Base-by-base conservation (phyloP, 2,329 filamentous ascomycete genomes). In the Polychaeton citri region DNA sequence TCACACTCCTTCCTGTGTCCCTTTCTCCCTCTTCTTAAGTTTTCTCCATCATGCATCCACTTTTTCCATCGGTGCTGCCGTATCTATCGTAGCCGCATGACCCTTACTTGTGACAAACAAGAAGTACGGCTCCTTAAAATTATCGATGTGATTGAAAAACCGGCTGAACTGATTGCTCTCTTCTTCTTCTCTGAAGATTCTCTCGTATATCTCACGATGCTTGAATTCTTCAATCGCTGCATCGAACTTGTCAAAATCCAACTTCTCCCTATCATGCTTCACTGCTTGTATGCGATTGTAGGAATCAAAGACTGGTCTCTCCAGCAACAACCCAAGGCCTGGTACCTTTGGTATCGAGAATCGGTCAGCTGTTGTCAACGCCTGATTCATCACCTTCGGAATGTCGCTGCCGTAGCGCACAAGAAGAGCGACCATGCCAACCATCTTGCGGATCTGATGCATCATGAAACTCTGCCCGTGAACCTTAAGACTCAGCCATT, bases 391-490 rank as follows among this genome's bases (percentile, higher is more conserved):
- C 19, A 81, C 74, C 8, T 72, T 64, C 3, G 77, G 66, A 3
- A 81, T 69, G 17, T 50, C 42, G n/a, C 79, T 79, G 34, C 85
- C 90, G 57, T 82, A 92, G 24, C 90, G 79, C 5, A 92, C 80
- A 5, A 88, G 68, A 41, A 98, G 68, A 21, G 84, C 76, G 6
- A 77, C 84, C 80, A 98, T 86, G 38, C 83, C 85, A 12, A 98
- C 84, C 90, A 98, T 96, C 63, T 96, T 98, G 52, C 90, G 80
- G 60, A 98, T 98, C 64, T 98, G 90, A 61, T 98, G 90, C 90
- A 98, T 98, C 90, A 98, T 98, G 70, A 98, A 98, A 53, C 81
- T 88, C 61, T 98, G 90, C 0, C 90, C 90, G 60, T 98, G 90
- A 17, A 98, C 87, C 57, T 93, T 94, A 46, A 96, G 69, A 30